These are phyloP conservation scores for Suillus placidus DNA, from an alignment of 768 basidiomycete species.

Conservation along the genomic window DNA sequence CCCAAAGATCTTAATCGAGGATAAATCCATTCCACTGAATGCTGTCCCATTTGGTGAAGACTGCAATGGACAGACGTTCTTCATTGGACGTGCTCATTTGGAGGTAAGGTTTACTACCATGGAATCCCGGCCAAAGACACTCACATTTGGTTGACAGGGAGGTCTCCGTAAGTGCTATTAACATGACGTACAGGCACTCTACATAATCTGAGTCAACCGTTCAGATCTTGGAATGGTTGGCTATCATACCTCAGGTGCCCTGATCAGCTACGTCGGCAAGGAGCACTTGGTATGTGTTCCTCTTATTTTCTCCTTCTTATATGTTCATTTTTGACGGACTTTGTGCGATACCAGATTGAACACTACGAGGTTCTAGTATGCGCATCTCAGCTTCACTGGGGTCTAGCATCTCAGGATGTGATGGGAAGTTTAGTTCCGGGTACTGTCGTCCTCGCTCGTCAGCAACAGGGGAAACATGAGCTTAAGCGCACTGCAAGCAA, in stretches of 20 bases:
- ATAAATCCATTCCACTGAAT: conserved; percentile 32
- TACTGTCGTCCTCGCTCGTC: conserved; percentile 33
- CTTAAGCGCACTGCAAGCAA: not conserved
- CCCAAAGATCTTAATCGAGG: conserved; percentile 26
- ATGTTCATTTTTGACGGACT: conserved; percentile 8
- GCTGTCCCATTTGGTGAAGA: conserved; percentile 34
- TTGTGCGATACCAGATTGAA: conserved; percentile 22
- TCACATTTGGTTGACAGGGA: not conserved
- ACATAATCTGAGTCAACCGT: no score
- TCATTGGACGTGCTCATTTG: conserved; percentile 29
- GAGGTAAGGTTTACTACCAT: not conserved
- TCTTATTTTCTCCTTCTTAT: not conserved
- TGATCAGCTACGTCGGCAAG: conserved; percentile 37
- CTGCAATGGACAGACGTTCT: conserved; percentile 26
- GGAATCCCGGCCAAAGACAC: not conserved
- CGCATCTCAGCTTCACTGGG: conserved; percentile 37
- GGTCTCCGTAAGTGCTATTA: conserved; percentile 9
- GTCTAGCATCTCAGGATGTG: conserved; percentile 20
- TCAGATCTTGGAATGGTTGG: conserved; percentile 40
- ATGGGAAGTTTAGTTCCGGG: conserved; percentile 25
- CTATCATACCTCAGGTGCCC: conserved; percentile 33
- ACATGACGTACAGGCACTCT: not conserved
- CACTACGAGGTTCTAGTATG: conserved; percentile 40
- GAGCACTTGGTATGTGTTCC: conserved; percentile 32
- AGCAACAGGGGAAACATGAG: conserved; percentile 12